Evolutionary conservation across 768 basidiomycete genomes (phyloP), one percentile per base, ranked within the genome.

Genomic region (Calocera cornea): DNA sequence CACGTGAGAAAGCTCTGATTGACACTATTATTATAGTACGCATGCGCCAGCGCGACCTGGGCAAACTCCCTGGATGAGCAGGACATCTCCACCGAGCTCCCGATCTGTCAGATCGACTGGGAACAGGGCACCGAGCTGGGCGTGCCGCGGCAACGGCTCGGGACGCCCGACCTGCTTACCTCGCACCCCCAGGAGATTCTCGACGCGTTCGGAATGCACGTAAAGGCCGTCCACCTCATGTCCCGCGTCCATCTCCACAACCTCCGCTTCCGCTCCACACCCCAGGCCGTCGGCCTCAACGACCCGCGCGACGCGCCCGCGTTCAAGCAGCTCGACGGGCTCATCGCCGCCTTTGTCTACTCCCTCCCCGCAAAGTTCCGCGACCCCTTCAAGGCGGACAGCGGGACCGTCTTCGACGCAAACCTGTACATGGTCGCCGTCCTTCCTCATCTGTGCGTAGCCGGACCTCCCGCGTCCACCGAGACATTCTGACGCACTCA

Each of bases 391-490:
- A 60, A 60, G 54, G 80, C 83, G 44, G 83, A 84, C 41, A 84
- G 82, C 60, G 75, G 76, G 49, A 82, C 81, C 36, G 80, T 79
- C 10, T 77, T 92, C 41, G 89, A 93, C 74, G 91, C 88, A 1
- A 90, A 93, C 74, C 77, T 93, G 67, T 92, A 89, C 74, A 85
- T 92, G 87, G 90, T 89, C 41, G 90, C 92, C 72, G 82, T 92
- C 47, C 83, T 90, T 69, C 91, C 91, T 22, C 87, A 93, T 74
- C 90, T 91, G 90, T 91, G 77, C 75, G 87, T 83, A 14, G 38
- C 67, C 66, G 69, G 10, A 29, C 27, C 31, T 29, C 10, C 54
- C 8, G 44, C 44, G 24, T 47, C 16, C 5, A 19, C 19, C 19
- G 54, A 60, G 5, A 27, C 31, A 47, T 60, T 60, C 54, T 47